A percentile compares a stretch with the other conserved stretches of the same genome.
Evolutionary conservation across 2,329 filamentous ascomycete genomes (phyloP).

Genomic region (Botrytis elliptica): DNA sequence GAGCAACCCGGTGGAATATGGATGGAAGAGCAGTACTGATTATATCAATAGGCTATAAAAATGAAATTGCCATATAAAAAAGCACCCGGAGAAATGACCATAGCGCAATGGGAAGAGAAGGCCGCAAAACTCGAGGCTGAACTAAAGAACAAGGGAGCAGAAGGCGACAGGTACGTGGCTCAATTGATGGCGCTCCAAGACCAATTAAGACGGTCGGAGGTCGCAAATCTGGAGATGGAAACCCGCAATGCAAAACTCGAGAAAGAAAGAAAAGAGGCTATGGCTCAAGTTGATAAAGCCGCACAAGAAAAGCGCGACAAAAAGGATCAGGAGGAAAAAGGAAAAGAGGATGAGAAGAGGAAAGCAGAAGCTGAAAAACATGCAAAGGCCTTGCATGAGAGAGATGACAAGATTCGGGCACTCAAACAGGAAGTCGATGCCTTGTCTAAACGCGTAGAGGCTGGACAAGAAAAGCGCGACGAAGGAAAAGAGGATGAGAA

Average conservation of each 20-base stretch:
- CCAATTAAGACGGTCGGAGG: background rate
- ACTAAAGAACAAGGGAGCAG: background rate
- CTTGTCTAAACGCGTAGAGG: background rate
- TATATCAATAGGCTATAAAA: background rate
- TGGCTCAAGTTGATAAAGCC: background rate
- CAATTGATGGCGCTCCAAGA: background rate
- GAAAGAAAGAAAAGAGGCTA: background rate
- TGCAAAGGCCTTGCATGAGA: background rate
- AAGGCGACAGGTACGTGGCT: background rate
- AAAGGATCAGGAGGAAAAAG: background rate
- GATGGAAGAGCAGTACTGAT: background rate
- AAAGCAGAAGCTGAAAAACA: background rate
- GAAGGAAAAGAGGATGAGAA: background rate
- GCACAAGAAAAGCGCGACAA: background rate
- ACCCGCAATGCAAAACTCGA: background rate
- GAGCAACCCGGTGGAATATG: accelerated
- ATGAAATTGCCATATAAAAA: background rate
- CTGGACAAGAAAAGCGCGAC: background rate
- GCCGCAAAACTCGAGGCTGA: background rate
- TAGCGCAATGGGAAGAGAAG: background rate
- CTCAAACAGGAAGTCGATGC: background rate
- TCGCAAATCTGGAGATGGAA: background rate
- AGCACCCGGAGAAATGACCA: background rate
- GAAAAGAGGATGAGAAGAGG: background rate
- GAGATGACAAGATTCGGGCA: background rate